phyloP scores from a whole-genome alignment of 768 basidiomycete genomes.

The Russula compacta region DNA sequence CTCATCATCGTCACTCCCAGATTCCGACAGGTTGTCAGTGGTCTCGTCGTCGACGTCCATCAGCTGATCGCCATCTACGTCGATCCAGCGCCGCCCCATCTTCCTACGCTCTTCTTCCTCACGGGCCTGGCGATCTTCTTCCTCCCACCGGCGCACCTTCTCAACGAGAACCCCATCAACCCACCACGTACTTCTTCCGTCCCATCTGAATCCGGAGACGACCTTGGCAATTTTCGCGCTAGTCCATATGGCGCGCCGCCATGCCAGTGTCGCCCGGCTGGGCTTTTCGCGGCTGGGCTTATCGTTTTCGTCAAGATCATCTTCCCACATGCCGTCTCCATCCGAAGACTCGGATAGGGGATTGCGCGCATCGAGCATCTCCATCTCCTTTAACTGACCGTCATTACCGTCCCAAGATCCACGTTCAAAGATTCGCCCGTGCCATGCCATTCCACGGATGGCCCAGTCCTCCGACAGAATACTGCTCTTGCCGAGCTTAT shows the following conservation, averaged over 20 bases:
- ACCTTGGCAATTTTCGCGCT: conserved; percentile 55
- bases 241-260: conserved; percentile 66
- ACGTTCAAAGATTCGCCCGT: conserved; percentile 82
- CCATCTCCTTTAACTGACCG: conserved; percentile 39
- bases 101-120: conserved; percentile 62
- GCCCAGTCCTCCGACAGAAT: conserved; percentile 90
- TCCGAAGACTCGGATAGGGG: conserved; percentile 51
- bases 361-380: conserved; percentile 63
- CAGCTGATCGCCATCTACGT: conserved; percentile 51
- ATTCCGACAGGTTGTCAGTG: conserved; percentile 22
- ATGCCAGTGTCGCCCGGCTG: conserved; percentile 37
- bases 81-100: conserved; percentile 51
- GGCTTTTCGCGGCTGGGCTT: conserved; percentile 31
- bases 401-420: conserved; percentile 77
- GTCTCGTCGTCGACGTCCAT: conserved; percentile 41
- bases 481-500: conserved; percentile 1
- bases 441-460: conserved; percentile 94
- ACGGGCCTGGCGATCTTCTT: conserved; percentile 56
- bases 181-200: conserved; percentile 50
- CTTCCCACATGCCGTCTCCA: conserved; percentile 82
- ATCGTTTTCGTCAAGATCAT: conserved; percentile 53
- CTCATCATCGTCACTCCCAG: conserved; percentile 44
- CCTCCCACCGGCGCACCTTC: conserved; percentile 62
- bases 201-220: conserved; percentile 72
- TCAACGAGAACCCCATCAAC: conserved; percentile 57